phyloP scores from a whole-genome alignment of 2,329 filamentous ascomycete genomes.

The Aspergillus felis region DNA sequence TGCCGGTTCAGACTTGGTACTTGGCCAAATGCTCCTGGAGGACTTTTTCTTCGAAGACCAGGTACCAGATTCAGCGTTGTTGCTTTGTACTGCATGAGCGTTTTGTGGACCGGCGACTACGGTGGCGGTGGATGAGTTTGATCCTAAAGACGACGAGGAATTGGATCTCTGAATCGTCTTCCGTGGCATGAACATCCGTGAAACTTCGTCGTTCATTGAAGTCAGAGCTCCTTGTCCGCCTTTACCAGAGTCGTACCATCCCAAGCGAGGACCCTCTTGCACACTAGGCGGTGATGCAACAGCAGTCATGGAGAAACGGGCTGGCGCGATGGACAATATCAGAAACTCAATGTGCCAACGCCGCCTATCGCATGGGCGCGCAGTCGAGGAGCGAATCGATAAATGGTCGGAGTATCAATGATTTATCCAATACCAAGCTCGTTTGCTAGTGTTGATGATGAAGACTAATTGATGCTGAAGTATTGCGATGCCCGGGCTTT shows the following conservation, averaged over 20 bases:
- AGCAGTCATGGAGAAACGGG: constrained; percentile 56
- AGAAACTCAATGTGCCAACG: constrained; percentile 6
- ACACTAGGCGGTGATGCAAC: constrained; percentile 63
- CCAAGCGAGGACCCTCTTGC: constrained; percentile 57
- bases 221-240: constrained; percentile 58
- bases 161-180: constrained; percentile 83
- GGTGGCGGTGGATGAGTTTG: constrained; percentile 54
- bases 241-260: constrained; percentile 57
- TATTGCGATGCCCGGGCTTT: constrained; percentile 2
- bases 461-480: not conserved
- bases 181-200: constrained; percentile 84
- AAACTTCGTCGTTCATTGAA: constrained; percentile 80
- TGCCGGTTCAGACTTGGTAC: constrained; percentile 62
- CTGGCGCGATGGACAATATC: constrained; percentile 10
- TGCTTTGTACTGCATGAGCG: constrained; percentile 35
- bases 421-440: not conserved
- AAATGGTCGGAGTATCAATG: not conserved
- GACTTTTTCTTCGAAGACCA: constrained; percentile 46
- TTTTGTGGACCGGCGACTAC: constrained; percentile 30
- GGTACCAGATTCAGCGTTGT: constrained; percentile 35
- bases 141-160: constrained; percentile 79
- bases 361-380: constrained; percentile 15
- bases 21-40: constrained; percentile 58
- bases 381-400: constrained; percentile 3
- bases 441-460: not conserved